Conservation (phyloP, 768 basidiomycete genomes). For the Rubroboletus satanas region DNA sequence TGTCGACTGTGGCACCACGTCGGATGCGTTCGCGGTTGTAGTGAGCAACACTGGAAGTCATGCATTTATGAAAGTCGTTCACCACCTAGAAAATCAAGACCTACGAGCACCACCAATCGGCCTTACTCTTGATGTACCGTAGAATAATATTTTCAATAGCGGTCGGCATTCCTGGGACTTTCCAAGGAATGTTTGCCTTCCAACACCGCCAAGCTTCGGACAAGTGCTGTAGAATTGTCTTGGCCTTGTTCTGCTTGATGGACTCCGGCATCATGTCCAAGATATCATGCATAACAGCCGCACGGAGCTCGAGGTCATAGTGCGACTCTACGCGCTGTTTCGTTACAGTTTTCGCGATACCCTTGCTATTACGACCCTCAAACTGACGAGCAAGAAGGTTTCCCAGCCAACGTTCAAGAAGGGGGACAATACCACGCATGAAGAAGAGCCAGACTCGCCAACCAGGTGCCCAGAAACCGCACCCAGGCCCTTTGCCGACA, state of each 20-base stretch:
- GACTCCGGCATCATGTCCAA: conserved; percentile 99
- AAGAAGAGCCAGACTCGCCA: conserved; percentile 99
- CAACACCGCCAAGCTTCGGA: conserved; percentile 99
- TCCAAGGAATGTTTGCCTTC: conserved; percentile 99
- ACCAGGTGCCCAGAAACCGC: conserved; percentile 99
- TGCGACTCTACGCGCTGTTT: conserved; percentile 99
- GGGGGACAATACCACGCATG: conserved; percentile 97
- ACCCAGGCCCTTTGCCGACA: conserved; percentile 97
- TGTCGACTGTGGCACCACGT: conserved; percentile 95
- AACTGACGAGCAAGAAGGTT: conserved; percentile 98
- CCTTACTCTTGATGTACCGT: conserved; percentile 98
- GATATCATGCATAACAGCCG: conserved; percentile 99
- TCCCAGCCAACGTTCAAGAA: conserved; percentile 96
- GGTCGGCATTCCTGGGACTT: conserved; percentile 99
- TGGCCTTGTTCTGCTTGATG: conserved; percentile 99
- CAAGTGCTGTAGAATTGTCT: conserved; percentile 96
- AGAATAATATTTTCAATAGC: conserved; percentile 99
- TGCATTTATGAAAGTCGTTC: neutral
- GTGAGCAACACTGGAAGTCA: conserved; percentile 72
- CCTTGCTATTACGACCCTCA: conserved; percentile 95
- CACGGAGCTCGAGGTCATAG: conserved; percentile 94
- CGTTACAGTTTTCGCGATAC: conserved; percentile 95
- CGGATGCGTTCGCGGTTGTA: conserved; percentile 98
- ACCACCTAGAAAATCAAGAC: conserved; percentile 24
- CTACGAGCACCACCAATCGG: conserved; percentile 97